Conservation (phyloP, 2,329 filamentous ascomycete genomes). For the Ceratocystis cubensis region DNA sequence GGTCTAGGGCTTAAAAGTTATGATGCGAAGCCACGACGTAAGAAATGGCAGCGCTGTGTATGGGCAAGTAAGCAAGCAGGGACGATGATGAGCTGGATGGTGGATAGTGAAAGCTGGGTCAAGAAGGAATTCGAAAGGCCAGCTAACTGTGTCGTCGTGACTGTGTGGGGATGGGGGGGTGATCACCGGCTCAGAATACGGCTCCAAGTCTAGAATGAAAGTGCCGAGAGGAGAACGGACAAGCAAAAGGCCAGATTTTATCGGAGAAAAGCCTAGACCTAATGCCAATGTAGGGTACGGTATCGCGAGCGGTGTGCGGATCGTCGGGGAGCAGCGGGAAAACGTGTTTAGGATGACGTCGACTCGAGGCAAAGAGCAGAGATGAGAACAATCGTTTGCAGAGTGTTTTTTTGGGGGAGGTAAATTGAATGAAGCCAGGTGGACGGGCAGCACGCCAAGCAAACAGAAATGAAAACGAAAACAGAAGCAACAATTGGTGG, state of each 20-base stretch:
- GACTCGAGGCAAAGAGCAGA: conserved; percentile 9
- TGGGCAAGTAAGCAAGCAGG: neutral
- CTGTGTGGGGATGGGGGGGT: neutral
- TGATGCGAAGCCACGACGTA: conserved; percentile 10
- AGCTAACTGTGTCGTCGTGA: conserved; percentile 13
- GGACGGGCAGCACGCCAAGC: neutral
- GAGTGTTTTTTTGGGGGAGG: neutral
- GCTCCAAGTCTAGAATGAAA: neutral
- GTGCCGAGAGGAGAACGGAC: neutral
- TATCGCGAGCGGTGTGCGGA: conserved; percentile 2
- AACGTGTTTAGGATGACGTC: conserved; percentile 4
- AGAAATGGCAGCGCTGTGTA: neutral
- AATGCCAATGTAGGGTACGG: neutral
- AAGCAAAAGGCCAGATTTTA: neutral
- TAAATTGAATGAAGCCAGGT: neutral
- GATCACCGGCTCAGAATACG: neutral
- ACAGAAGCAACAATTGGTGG: neutral
- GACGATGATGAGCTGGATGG: neutral
- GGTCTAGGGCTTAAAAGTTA: conserved; percentile 18
- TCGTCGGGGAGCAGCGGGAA: neutral
- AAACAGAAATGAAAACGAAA: neutral
- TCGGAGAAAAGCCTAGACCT: neutral
- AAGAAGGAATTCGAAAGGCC: conserved; percentile 1
- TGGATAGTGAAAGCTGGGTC: neutral
- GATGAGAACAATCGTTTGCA: neutral